Evolutionary conservation across 768 basidiomycete species (phyloP).

Genomic region (Tricholoma sp.): DNA sequence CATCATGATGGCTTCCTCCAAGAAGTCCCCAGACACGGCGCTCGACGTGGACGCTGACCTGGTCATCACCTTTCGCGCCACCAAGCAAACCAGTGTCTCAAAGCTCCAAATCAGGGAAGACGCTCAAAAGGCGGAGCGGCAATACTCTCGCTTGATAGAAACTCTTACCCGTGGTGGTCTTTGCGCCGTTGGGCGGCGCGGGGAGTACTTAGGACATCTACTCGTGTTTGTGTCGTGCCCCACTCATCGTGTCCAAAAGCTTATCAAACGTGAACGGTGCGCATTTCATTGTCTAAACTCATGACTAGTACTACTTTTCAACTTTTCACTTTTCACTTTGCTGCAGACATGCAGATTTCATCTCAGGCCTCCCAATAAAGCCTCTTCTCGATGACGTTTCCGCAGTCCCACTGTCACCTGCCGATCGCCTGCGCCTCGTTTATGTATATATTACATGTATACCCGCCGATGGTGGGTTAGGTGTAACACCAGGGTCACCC

Average conservation of each 20-base stretch:
- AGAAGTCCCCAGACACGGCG: not conserved
- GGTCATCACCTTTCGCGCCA: constrained; percentile 64
- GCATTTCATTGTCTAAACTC: constrained; percentile 16
- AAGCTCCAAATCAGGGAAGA: constrained; percentile 63
- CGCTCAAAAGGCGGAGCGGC: constrained; percentile 57
- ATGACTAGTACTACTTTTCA: not conserved
- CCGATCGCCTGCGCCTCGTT: constrained; percentile 79
- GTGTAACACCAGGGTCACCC: constrained; percentile 64
- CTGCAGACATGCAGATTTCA: constrained; percentile 66
- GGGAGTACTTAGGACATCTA: constrained; percentile 71
- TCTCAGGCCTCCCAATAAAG: constrained; percentile 64
- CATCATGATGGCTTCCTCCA: not conserved
- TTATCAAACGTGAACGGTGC: constrained; percentile 74
- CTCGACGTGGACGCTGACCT: constrained; percentile 51
- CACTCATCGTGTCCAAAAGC: constrained; percentile 49
- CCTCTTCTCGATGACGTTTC: constrained; percentile 35
- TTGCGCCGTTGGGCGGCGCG: constrained; percentile 67
- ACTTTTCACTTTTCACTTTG: not conserved
- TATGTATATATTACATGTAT: constrained; percentile 68
- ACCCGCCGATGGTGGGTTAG: constrained; percentile 75
- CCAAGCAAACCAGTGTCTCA: constrained; percentile 42
- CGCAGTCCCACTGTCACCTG: constrained; percentile 49
- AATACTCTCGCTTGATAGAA: constrained; percentile 62
- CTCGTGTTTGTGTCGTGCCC: constrained; percentile 75
- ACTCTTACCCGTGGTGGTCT: constrained; percentile 60